Conservation (phyloP, 192 early-diverging fungal genomes). For the Backusella tarrabulga region DNA sequence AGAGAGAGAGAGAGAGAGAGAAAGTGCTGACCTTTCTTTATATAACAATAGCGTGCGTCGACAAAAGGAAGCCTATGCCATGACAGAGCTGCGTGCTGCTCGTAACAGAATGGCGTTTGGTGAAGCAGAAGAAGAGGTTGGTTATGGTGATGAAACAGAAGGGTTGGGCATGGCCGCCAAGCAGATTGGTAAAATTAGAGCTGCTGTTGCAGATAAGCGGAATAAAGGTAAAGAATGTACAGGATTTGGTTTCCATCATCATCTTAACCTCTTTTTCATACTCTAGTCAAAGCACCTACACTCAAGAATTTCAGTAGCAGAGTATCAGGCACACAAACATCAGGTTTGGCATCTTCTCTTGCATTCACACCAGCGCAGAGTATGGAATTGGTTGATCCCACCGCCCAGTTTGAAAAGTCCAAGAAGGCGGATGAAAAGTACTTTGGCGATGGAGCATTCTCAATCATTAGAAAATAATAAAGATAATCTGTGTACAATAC, state of each 20-base stretch:
- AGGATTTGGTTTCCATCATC: too few relatives aligned
- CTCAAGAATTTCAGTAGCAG: conserved; percentile 41
- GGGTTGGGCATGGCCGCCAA: conserved; percentile 88
- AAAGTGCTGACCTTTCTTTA: neutral
- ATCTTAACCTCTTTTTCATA: neutral
- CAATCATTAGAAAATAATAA: neutral
- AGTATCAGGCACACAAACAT: conserved; percentile 49
- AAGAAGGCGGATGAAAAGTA: conserved; percentile 66
- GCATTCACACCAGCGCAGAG: conserved; percentile 96
- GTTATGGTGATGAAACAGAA: conserved; percentile 78
- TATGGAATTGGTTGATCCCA: conserved; percentile 90
- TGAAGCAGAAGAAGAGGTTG: conserved; percentile 85
- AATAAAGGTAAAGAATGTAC: conserved; percentile 59
- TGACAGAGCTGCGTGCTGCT: conserved; percentile 87
- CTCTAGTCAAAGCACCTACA: conserved; percentile 53
- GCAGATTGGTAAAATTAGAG: conserved; percentile 76
- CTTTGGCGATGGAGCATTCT: conserved; percentile 68
- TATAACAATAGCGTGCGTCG: conserved; percentile 61
- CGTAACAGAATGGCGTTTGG: conserved; percentile 93
- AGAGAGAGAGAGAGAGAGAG: neutral
- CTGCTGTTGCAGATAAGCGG: conserved; percentile 63
- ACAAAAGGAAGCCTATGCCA: conserved; percentile 77
- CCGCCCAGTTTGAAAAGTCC: conserved; percentile 54
- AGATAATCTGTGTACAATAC: too few relatives aligned
- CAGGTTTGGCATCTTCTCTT: conserved; percentile 84